Evolutionary conservation across 2,329 filamentous ascomycete species (phyloP), one percentile per base, ranked within the genome.

Genomic region (Didymella lethalis): DNA sequence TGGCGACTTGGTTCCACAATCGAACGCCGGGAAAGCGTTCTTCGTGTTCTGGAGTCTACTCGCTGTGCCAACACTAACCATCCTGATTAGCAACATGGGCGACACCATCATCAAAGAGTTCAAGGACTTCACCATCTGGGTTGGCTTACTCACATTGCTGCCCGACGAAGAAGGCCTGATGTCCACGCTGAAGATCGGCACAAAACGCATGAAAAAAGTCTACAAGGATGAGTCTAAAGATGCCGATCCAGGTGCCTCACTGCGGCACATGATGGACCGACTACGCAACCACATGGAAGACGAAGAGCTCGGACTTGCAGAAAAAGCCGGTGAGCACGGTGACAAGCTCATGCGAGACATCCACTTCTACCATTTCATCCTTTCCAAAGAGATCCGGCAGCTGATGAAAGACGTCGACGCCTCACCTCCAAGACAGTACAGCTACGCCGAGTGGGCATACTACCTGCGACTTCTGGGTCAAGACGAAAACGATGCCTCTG

Each of bases 1-100:
- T 61, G 84, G 84, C 28, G 83, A 85, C 62, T 74, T 79, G 23
- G 72, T 74, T 1, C 81, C 80, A 0, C 70, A 74, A 14, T 81
- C 78, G 49, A 85, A 85, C 61, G 78, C 81, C 12, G 82, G 82
- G 8, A 83, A 81, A 64, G 77, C 82, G 1, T 85, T 86, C 64
- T 86, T 85, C 64, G 82, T 86, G 1, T 80, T 86, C 59, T 86
- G 84, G 84, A 82, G 81, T 14, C 68, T 86, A 5, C 73, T 86
- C 8, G 84, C 84, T 0, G 79, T 86, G 0, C 84, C 84, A 0
- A 82, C 82, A 0, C 75, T 86, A 45, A 85, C 84, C 0, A 83
- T 84, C 25, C 75, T 84, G 32, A 85, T 84, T 64, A 81, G 76
- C 54, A 81, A 84, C 58, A 83, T 85, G 82, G 81, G 82, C 14